Conservation (phyloP, 2,329 filamentous ascomycete species). For the Sordariomycetes sp. region DNA sequence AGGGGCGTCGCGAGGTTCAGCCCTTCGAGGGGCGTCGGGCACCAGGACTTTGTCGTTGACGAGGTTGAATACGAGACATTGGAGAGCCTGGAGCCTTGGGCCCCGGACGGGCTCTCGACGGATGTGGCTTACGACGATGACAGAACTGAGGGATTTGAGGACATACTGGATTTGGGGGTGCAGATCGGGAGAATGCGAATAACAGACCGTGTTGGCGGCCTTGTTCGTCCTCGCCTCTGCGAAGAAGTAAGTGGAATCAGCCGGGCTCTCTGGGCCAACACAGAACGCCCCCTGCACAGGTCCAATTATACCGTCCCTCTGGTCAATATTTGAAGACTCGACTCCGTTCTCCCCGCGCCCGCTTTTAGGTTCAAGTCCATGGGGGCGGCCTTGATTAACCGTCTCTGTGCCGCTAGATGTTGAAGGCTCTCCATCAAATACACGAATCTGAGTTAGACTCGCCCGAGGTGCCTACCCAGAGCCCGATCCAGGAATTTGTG, state of each 20-base stretch:
- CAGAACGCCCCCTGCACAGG: neutral
- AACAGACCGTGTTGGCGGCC: conserved; percentile 63
- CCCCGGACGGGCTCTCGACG: conserved; percentile 49
- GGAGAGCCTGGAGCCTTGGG: conserved; percentile 49
- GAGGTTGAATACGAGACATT: conserved; percentile 46
- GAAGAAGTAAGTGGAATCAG: conserved; percentile 47
- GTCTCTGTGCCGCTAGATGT: neutral
- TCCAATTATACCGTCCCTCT: neutral
- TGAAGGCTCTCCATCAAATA: neutral
- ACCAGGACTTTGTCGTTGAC: conserved; percentile 32
- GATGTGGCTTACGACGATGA: conserved; percentile 62
- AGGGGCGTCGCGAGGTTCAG: conserved; percentile 49
- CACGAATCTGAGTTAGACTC: neutral
- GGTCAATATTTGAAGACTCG: neutral
- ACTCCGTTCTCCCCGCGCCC: neutral
- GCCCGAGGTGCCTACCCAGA: neutral
- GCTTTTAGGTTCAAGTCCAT: neutral
- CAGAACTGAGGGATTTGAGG: conserved; percentile 34
- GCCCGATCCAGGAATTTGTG: conserved; percentile 40
- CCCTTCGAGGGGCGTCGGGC: conserved; percentile 15
- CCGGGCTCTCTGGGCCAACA: neutral
- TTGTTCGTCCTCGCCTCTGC: conserved; percentile 58
- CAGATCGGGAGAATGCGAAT: conserved; percentile 60
- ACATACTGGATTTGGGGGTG: conserved; percentile 62
- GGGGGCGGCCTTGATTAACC: neutral